Conservation (phyloP, 2,329 filamentous ascomycete genomes). For the Fonsecaea nubica region DNA sequence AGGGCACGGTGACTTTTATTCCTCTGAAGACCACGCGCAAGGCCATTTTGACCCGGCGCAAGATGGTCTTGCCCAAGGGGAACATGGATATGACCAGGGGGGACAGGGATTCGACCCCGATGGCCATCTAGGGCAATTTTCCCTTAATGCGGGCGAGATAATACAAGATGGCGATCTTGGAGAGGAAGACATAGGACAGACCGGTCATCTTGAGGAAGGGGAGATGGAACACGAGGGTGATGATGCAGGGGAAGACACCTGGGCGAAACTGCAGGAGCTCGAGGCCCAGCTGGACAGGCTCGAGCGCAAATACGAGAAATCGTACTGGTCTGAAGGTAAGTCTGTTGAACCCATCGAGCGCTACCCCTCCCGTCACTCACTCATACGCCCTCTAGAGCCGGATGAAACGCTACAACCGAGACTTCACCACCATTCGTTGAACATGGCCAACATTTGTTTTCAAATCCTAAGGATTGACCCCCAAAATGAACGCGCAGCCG, state of each 20-base stretch:
- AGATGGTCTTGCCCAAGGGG: neutral
- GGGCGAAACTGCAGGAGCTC: neutral
- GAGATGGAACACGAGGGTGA: neutral
- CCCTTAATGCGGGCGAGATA: no score
- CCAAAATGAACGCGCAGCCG: neutral
- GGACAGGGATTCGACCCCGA: neutral
- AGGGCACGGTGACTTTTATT: neutral
- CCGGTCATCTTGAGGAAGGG: neutral
- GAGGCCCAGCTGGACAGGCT: neutral
- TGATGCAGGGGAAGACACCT: neutral
- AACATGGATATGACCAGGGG: neutral
- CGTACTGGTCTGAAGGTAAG: neutral
- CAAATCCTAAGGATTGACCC: neutral
- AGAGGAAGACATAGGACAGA: no score
- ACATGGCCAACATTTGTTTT: neutral
- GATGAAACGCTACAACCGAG: neutral
- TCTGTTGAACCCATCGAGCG: no score
- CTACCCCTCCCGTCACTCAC: neutral
- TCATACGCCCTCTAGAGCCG: neutral
- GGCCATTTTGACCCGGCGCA: neutral
- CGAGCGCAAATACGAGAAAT: neutral
- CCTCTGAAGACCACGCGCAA: neutral
- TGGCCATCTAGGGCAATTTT: no score
- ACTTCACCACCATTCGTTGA: neutral
- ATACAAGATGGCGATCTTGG: no score